Evolutionary conservation across 768 basidiomycete genomes (phyloP).

Genomic region (Pleurotus sapidus): DNA sequence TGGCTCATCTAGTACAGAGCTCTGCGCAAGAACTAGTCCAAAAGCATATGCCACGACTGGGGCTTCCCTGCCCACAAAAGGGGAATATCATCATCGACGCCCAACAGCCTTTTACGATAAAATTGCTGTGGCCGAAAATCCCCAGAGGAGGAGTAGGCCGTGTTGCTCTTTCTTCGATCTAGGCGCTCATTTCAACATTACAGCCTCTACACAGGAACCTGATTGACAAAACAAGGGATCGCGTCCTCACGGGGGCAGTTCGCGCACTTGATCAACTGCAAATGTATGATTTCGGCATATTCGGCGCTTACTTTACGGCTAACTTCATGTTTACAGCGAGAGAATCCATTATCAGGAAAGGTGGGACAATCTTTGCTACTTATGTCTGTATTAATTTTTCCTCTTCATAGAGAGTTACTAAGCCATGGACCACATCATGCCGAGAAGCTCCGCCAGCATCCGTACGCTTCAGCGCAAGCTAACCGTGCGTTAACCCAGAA

Average conservation of each 20-base stretch:
- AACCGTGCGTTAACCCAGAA: no score
- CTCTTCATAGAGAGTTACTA: not conserved
- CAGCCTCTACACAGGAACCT: not conserved
- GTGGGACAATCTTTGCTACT: not conserved
- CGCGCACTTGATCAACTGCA: not conserved
- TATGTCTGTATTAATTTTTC: not conserved
- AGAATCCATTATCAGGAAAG: not conserved
- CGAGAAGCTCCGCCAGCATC: no score
- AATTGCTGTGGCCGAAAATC: not conserved
- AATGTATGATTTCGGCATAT: not conserved
- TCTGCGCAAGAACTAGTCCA: not conserved
- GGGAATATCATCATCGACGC: constrained; percentile 20
- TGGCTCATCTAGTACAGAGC: no score
- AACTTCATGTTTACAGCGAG: no score
- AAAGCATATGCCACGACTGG: constrained; percentile 32
- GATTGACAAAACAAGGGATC: not conserved
- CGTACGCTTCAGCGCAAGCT: no score
- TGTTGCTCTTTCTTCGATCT: not conserved
- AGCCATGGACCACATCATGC: no score
- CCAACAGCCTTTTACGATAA: not conserved
- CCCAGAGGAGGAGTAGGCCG: not conserved
- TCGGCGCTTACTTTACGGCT: no score
- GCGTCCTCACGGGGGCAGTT: not conserved
- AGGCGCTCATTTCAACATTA: not conserved
- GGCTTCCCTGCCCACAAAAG: constrained; percentile 35